A percentile compares a stretch with the other conserved stretches of the same genome.
phyloP scores from a whole-genome alignment of 2,329 filamentous ascomycete species.

The Diplocarpon rosae region DNA sequence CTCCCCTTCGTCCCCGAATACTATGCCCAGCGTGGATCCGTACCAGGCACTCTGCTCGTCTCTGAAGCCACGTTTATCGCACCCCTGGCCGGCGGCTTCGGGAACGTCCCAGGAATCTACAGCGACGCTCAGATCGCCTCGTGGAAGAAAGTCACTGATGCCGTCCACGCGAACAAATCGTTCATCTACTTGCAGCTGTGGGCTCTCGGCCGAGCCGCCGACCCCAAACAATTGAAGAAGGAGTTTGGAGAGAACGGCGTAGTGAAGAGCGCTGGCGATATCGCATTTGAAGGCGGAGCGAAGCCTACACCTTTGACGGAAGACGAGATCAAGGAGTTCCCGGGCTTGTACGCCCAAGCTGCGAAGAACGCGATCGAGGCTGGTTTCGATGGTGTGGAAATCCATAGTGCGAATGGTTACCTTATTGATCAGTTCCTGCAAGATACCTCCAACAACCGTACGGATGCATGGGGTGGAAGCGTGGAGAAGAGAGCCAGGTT shows the following conservation, averaged over 20 bases:
- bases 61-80: slow-evolving; percentile 42
- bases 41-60: slow-evolving; percentile 43
- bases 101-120: slow-evolving; percentile 45
- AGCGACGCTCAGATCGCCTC: slow-evolving; percentile 38
- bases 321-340: slow-evolving; percentile 26
- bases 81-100: slow-evolving; percentile 35
- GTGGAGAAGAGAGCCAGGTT: slow-evolving; percentile 41
- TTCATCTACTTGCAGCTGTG: slow-evolving; percentile 51
- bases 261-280: slow-evolving; percentile 17
- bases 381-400: slow-evolving; percentile 43
- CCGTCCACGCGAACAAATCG: slow-evolving; percentile 46
- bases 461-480: slow-evolving; percentile 40
- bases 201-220: slow-evolving; percentile 40
- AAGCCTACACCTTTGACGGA: slow-evolving; percentile 29
- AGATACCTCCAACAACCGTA: slow-evolving; percentile 40
- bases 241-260: slow-evolving; percentile 17
- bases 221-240: slow-evolving; percentile 10
- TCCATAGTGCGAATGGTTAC: slow-evolving; percentile 27
- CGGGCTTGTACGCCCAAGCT: slow-evolving; percentile 28
- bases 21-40: slow-evolving; percentile 40
- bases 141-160: slow-evolving; percentile 47
- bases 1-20: slow-evolving; percentile 35
- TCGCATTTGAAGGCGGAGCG: slow-evolving; percentile 16
- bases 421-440: slow-evolving; percentile 27
- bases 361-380: slow-evolving; percentile 38